Conservation (phyloP, 2,329 filamentous ascomycete genomes). For the Diaporthe vaccinii region DNA sequence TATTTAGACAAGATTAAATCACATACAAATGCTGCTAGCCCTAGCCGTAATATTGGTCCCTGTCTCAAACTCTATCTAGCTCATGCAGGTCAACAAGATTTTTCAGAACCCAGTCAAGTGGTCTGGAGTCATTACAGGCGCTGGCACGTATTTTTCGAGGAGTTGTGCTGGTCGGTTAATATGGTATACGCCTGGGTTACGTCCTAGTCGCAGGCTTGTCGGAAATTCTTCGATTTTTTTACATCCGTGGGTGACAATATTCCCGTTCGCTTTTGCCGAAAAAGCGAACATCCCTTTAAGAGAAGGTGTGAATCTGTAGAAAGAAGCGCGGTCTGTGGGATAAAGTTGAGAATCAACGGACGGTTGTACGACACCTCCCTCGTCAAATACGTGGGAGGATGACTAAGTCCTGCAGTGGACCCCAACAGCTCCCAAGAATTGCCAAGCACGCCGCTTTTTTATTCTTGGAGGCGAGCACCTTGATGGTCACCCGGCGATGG, state of each 20-base stretch:
- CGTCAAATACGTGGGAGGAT: background rate
- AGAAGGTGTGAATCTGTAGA: background rate
- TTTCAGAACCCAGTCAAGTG: background rate
- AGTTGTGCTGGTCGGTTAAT: too few species aligned
- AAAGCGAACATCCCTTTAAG: background rate
- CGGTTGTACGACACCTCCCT: background rate
- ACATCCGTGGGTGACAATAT: too few species aligned
- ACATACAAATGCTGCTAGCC: background rate
- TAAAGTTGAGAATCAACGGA: background rate
- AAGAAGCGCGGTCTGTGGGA: background rate
- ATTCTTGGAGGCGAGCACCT: slow-evolving; percentile 20
- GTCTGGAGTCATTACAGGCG: background rate
- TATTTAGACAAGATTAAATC: background rate
- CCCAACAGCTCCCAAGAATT: slow-evolving; percentile 11
- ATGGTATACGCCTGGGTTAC: background rate
- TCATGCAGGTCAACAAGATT: background rate
- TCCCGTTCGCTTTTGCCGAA: background rate
- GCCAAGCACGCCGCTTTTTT: slow-evolving; percentile 21
- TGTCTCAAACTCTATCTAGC: too few species aligned
- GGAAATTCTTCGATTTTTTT: accelerated
- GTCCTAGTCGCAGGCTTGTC: background rate
- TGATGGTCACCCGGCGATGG: slow-evolving; percentile 19
- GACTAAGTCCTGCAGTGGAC: slow-evolving; percentile 18
- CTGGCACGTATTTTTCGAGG: background rate
- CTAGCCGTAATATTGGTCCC: too few species aligned